A percentile compares a stretch with the other conserved stretches of the same genome.
Conservation (phyloP, 2,329 filamentous ascomycete genomes). For the Endocalyx cinctus region DNA sequence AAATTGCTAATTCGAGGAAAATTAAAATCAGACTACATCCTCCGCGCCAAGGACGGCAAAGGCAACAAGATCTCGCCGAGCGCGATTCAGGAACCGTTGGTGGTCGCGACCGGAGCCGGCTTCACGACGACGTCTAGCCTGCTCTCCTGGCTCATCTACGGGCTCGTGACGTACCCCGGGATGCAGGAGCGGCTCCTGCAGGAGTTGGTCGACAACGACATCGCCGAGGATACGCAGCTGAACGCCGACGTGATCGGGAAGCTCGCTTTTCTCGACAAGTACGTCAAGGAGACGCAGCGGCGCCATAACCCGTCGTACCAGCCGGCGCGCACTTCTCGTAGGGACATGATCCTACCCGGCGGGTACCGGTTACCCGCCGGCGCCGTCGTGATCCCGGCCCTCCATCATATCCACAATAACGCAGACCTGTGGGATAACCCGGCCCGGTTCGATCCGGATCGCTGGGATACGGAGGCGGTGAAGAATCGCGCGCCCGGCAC, state of each 20-base stretch:
- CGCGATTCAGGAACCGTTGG: slow-evolving; percentile 34
- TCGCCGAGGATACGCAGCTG: slow-evolving; percentile 37
- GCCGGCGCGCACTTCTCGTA: slow-evolving; percentile 51
- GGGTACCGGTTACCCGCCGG: slow-evolving; percentile 52
- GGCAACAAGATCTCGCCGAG: slow-evolving; percentile 48
- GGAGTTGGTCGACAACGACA: slow-evolving; percentile 48
- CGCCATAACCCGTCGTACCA: slow-evolving; percentile 59
- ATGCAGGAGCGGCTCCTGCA: slow-evolving; percentile 54
- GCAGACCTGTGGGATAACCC: slow-evolving; percentile 54
- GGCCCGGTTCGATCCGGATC: slow-evolving; percentile 51
- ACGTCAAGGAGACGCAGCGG: slow-evolving; percentile 57
- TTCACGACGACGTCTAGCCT: slow-evolving; percentile 58
- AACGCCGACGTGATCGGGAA: slow-evolving; percentile 43
- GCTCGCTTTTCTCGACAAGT: slow-evolving; percentile 51
- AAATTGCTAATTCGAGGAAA: too few relatives aligned
- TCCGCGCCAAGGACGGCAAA: slow-evolving; percentile 48
- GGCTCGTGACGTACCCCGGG: slow-evolving; percentile 47
- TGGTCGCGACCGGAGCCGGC: slow-evolving; percentile 52
- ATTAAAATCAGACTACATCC: slow-evolving; percentile 42
- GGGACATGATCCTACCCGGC: slow-evolving; percentile 53
- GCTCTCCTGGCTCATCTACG: slow-evolving; percentile 54
- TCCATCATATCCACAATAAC: slow-evolving; percentile 51
- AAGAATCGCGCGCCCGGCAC: slow-evolving; percentile 46
- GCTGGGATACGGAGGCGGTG: slow-evolving; percentile 52
- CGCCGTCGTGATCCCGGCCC: slow-evolving; percentile 47